Conservation (phyloP, 805 yeast genomes). For the Saccharomyces cerevisiae region DNA sequence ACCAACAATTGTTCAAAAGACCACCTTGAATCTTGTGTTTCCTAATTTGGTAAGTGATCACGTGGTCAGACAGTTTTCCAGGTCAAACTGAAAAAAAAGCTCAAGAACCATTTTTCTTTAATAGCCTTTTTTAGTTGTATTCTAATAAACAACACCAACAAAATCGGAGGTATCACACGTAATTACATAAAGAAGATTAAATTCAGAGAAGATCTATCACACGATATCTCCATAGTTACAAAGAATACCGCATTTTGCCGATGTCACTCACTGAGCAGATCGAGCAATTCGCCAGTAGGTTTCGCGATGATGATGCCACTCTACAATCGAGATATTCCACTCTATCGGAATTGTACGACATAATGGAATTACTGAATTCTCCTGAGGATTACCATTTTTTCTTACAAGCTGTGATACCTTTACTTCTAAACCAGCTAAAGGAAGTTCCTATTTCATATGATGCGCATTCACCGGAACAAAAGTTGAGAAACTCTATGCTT, state of each 20-base stretch:
- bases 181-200: background rate
- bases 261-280: constrained; percentile 43
- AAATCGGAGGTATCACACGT: background rate
- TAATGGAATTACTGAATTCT: constrained; percentile 75
- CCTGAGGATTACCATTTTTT: constrained; percentile 76
- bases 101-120: background rate
- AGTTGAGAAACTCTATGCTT: constrained; percentile 63
- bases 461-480: constrained; percentile 61
- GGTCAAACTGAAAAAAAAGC: constrained; percentile 3
- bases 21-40: background rate
- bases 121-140: background rate
- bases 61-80: constrained; percentile 11
- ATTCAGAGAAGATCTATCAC: background rate
- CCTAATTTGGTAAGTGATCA: constrained; percentile 17
- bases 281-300: constrained; percentile 58
- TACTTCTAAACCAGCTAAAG: constrained; percentile 53
- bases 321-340: constrained; percentile 55
- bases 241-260: background rate
- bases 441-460: constrained; percentile 66
- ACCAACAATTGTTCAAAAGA: background rate
- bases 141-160: background rate
- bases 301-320: constrained; percentile 48
- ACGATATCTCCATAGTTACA: background rate
- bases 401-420: constrained; percentile 60
- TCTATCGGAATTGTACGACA: constrained; percentile 76